Percentiles rank a stretch among this genome's conserved stretches.
These are phyloP conservation scores for Keqinozyma sinolaborantium DNA, from an alignment of 1,139 yeast species.

Conservation along the genomic window DNA sequence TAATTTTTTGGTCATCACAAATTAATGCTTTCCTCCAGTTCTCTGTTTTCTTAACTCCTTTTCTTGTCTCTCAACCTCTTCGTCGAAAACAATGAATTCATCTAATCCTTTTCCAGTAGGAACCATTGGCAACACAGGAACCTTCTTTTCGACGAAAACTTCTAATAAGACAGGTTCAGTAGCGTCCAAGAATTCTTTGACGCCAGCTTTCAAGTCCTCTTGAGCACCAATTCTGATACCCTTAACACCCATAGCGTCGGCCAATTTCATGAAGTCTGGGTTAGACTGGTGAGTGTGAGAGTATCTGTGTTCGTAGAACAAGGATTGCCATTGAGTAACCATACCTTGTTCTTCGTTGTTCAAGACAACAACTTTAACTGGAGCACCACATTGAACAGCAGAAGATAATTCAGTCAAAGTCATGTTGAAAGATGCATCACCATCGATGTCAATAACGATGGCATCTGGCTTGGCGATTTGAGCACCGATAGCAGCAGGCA, in stretches of 20 bases:
- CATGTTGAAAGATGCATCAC: conserved; percentile 98
- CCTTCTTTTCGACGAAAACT: conserved; percentile 90
- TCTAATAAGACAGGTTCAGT: conserved; percentile 87
- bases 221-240: conserved; percentile 73
- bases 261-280: conserved; percentile 89
- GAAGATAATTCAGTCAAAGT: conserved; percentile 88
- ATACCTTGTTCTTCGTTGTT: conserved; percentile 99
- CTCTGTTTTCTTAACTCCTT: conserved; percentile 58
- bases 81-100: conserved; percentile 85
- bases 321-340: conserved; percentile 99
- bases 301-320: conserved; percentile 94
- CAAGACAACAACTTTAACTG: conserved; percentile 82
- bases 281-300: conserved; percentile 94
- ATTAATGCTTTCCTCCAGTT: conserved; percentile 52
- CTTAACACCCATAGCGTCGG: conserved; percentile 90
- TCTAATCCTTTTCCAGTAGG: conserved; percentile 95
- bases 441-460: conserved; percentile 92
- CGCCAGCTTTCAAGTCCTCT: conserved; percentile 55
- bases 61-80: conserved; percentile 74
- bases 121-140: conserved; percentile 97
- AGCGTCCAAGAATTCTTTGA: conserved; percentile 71
- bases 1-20: conserved; percentile 1
- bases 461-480: conserved; percentile 95
- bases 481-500: conserved; percentile 98
- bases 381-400: conserved; percentile 91